Conservation (phyloP, 2,329 filamentous ascomycete species). For the Graphilbum fragrans region DNA sequence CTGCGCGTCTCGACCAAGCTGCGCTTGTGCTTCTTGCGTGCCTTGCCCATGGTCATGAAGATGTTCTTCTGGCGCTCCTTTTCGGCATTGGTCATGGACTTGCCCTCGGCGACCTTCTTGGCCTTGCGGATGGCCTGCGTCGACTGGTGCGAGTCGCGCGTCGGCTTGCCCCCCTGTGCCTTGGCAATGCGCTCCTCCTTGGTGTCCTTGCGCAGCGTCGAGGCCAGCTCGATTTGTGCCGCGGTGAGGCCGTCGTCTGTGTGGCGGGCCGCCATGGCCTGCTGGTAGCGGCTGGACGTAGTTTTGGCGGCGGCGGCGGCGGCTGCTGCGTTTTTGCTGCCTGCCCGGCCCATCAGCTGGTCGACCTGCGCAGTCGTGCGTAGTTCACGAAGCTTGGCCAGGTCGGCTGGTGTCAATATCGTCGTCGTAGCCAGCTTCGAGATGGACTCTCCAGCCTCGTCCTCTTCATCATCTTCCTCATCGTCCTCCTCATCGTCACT, state of each 20-base stretch:
- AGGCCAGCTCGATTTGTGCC: conserved; percentile 80
- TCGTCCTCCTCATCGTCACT: conserved; percentile 45
- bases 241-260: conserved; percentile 83
- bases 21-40: conserved; percentile 88
- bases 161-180: conserved; percentile 71
- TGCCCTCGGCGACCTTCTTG: conserved; percentile 79
- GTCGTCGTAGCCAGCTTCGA: conserved; percentile 80
- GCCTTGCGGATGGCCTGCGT: conserved; percentile 74
- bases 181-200: conserved; percentile 82
- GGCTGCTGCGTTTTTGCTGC: conserved; percentile 3
- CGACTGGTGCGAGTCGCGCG: conserved; percentile 69
- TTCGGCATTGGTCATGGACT: conserved; percentile 95
- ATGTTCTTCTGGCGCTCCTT: conserved; percentile 98
- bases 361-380: conserved; percentile 61
- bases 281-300: conserved; percentile 28
- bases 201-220: conserved; percentile 68
- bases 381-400: conserved; percentile 88
- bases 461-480: conserved; percentile 29
- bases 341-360: conserved; percentile 35
- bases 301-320: background rate
- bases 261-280: conserved; percentile 48
- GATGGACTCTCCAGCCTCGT: conserved; percentile 30
- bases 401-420: conserved; percentile 88
- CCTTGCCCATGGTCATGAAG: conserved; percentile 94
- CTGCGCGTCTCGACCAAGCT: conserved; percentile 78